Conservation (phyloP, 31 red algal genomes). For the Odonthalia washingtoniensis region DNA sequence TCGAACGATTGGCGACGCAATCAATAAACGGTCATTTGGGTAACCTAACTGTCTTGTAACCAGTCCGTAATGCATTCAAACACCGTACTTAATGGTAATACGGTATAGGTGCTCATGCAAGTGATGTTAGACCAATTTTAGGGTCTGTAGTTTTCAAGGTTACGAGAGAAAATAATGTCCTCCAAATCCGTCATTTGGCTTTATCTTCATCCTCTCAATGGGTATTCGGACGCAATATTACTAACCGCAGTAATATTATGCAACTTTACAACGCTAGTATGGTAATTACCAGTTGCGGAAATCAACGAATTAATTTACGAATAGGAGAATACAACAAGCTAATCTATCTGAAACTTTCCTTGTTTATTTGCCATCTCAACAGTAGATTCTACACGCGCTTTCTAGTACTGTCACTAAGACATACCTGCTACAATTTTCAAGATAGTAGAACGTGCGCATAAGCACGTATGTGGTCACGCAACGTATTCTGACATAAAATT, state of each 20-base stretch:
- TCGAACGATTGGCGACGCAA: neutral
- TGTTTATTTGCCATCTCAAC: neutral
- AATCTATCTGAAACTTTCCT: too few relatives aligned
- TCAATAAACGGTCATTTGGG: neutral
- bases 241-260: slow-evolving; percentile 22
- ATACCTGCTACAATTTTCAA: neutral
- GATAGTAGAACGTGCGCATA: slow-evolving; percentile 35
- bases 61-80: neutral
- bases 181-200: slow-evolving; percentile 36
- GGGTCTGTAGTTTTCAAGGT: slow-evolving; percentile 36
- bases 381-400: neutral
- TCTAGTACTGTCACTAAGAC: neutral
- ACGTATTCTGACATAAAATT: slow-evolving; percentile 32
- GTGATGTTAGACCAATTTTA: slow-evolving; percentile 31
- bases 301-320: too few relatives aligned
- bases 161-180: neutral
- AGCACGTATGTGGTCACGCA: slow-evolving; percentile 43
- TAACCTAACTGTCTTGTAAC: neutral
- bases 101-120: slow-evolving; percentile 24
- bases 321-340: too few relatives aligned
- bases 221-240: slow-evolving; percentile 43
- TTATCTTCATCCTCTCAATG: slow-evolving; percentile 38
- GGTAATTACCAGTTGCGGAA: too few relatives aligned
- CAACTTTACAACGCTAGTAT: too few relatives aligned
- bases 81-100: slow-evolving; percentile 31